Evolutionary conservation across 139 green algal genomes (phyloP).

Genomic region (Chlorella sp.): DNA sequence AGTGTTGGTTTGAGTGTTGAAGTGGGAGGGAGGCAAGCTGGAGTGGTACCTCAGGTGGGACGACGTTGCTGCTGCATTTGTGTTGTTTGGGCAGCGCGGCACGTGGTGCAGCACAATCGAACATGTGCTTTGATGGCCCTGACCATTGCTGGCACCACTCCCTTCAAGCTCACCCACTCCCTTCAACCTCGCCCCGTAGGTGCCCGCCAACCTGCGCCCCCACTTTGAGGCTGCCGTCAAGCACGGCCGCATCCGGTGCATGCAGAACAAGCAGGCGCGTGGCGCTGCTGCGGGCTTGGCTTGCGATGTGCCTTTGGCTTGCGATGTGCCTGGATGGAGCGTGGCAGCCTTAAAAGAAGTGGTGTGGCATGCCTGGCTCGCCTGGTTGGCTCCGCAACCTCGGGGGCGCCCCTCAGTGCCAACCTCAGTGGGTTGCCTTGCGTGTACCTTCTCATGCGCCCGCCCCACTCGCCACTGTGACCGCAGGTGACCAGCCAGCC

Average conservation of each 20-base stretch:
- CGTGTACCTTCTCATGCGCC: too few species aligned
- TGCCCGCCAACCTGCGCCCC: slow-evolving; percentile 76
- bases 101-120: too few species aligned
- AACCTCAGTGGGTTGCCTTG: neutral
- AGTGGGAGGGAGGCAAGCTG: neutral
- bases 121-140: too few species aligned
- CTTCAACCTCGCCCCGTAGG: slow-evolving; percentile 45
- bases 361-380: neutral
- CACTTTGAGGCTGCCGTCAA: slow-evolving; percentile 77
- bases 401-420: neutral
- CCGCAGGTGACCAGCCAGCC: slow-evolving; percentile 56
- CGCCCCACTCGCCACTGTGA: neutral
- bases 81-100: too few species aligned
- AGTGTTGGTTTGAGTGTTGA: neutral
- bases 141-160: too few species aligned
- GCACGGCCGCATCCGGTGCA: slow-evolving; percentile 69
- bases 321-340: too few species aligned
- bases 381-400: neutral
- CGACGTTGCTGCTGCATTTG: too few species aligned
- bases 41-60: neutral
- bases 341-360: too few species aligned
- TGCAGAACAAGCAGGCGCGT: slow-evolving; percentile 89
- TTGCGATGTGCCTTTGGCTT: too few species aligned
- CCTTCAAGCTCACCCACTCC: neutral
- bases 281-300: slow-evolving; percentile 51